These are phyloP conservation scores for Anacardium occidentale DNA, from an alignment of 345 rosid species.

Conservation along the genomic window DNA sequence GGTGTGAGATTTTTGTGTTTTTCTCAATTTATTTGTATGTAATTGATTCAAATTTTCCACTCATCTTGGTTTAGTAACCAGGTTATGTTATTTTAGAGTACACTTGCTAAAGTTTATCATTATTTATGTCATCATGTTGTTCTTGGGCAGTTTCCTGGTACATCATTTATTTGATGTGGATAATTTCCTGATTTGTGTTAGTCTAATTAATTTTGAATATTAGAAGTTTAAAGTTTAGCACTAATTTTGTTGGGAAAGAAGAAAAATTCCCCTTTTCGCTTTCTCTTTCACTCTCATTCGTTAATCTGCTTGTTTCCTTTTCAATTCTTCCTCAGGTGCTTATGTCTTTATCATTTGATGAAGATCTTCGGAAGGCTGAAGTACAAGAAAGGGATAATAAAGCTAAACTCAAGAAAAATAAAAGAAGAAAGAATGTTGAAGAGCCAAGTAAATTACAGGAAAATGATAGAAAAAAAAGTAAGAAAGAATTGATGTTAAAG, in stretches of 20 bases:
- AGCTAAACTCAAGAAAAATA: slow-evolving; percentile 49
- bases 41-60: neutral
- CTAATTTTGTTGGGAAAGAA: neutral
- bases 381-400: slow-evolving; percentile 37
- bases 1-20: slow-evolving; percentile 36
- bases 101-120: neutral
- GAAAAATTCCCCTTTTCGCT: neutral
- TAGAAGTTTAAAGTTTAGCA: neutral
- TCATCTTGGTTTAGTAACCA: neutral
- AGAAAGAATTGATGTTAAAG: slow-evolving; percentile 61
- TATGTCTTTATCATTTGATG: slow-evolving; percentile 80
- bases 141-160: neutral
- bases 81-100: neutral
- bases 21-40: neutral
- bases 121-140: neutral
- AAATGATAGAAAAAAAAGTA: slow-evolving; percentile 66
- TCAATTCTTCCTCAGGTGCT: slow-evolving; percentile 53
- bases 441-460: slow-evolving; percentile 52
- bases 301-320: slow-evolving; percentile 9
- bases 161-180: neutral
- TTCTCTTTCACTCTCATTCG: neutral
- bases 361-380: slow-evolving; percentile 58
- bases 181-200: neutral
- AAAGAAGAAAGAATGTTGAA: slow-evolving; percentile 53
- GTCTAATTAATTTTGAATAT: neutral